These are phyloP conservation scores for Coemansia sp. DNA, from an alignment of 192 early-diverging fungal species.

Conservation along the genomic window DNA sequence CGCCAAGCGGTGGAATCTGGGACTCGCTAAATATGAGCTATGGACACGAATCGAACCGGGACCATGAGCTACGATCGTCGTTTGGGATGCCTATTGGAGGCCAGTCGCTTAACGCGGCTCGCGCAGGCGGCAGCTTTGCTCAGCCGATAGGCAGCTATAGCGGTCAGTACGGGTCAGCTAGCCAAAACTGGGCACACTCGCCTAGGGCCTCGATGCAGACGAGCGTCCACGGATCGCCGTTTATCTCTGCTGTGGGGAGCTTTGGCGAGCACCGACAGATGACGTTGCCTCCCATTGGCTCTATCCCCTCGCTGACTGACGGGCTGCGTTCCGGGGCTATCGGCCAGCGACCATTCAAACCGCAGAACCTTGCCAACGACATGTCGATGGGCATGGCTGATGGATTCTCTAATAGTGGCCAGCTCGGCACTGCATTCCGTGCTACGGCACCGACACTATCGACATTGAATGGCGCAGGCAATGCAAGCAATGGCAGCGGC, in stretches of 20 bases:
- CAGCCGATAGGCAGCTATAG: conserved; percentile 18
- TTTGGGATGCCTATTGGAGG: conserved; percentile 8
- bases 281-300: conserved; percentile 5
- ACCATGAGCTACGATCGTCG: conserved; percentile 11
- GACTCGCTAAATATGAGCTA: conserved; percentile 14
- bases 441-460: background rate
- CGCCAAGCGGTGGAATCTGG: conserved; percentile 26
- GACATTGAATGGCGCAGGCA: background rate
- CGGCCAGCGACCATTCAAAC: conserved; percentile 22
- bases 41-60: conserved; percentile 6
- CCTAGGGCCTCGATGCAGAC: conserved; percentile 13
- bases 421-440: conserved; percentile 8
- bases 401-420: background rate
- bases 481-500: conserved; percentile 13
- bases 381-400: background rate
- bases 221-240: conserved; percentile 17
- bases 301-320: conserved; percentile 12
- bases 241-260: conserved; percentile 26
- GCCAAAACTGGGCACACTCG: conserved; percentile 23
- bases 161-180: conserved; percentile 4
- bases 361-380: background rate
- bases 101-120: conserved; percentile 1
- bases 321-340: conserved; percentile 26
- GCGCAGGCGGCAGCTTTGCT: conserved; percentile 9
- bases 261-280: conserved; percentile 18